Evolutionary conservation across 176 grass and related monocot species (phyloP).

Genomic region (Puccinellia tenuiflora): DNA sequence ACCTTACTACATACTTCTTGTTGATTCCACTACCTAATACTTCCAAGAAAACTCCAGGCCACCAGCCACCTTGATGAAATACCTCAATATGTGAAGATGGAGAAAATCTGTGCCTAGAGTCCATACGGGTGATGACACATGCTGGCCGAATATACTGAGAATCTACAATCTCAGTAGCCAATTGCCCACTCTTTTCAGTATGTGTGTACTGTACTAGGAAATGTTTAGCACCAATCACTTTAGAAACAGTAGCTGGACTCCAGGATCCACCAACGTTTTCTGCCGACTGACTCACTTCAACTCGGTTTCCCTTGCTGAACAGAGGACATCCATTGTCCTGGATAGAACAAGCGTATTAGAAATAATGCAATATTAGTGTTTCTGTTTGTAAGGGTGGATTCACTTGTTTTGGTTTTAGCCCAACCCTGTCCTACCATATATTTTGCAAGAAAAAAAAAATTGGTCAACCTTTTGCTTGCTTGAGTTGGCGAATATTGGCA

Average conservation of each 20-base stretch:
- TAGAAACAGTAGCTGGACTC: constrained; percentile 37
- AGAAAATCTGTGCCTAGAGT: constrained; percentile 20
- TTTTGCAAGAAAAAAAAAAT: background rate
- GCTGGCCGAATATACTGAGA: constrained; percentile 30
- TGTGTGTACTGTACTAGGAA: constrained; percentile 31
- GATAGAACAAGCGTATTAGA: background rate
- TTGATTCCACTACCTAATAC: background rate
- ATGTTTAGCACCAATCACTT: constrained; percentile 21
- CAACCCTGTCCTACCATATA: background rate
- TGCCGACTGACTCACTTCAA: constrained; percentile 26
- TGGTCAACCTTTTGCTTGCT: background rate
- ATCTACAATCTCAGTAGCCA: constrained; percentile 29
- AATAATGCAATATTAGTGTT: background rate
- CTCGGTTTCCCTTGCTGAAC: constrained; percentile 16
- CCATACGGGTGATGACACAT: background rate
- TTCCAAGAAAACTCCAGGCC: constrained; percentile 29
- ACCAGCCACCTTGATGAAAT: constrained; percentile 26
- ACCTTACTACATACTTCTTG: constrained; percentile 29
- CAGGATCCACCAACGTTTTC: constrained; percentile 12
- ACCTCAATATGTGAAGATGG: constrained; percentile 22
- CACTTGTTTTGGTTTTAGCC: background rate
- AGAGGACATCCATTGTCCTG: constrained; percentile 6
- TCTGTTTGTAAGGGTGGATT: background rate
- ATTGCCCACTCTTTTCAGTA: background rate
- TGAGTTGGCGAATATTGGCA: background rate